A percentile compares a stretch with the other conserved stretches of the same genome.
These are phyloP conservation scores for Mycosphaerella sp. DNA, from an alignment of 2,329 filamentous ascomycete genomes.

Conservation along the genomic window DNA sequence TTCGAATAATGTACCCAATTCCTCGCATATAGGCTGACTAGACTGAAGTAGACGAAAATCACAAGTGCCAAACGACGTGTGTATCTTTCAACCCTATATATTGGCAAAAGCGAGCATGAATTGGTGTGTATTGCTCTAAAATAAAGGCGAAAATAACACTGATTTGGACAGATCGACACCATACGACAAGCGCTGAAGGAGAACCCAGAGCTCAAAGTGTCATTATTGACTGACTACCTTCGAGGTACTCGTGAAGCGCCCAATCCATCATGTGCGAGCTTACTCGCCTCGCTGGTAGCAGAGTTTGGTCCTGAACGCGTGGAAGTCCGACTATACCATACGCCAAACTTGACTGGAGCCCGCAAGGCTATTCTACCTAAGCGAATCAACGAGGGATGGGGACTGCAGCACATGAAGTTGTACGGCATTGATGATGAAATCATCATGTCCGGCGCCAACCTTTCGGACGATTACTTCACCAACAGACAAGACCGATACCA, in stretches of 20 bases:
- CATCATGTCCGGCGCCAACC: slow-evolving; percentile 89
- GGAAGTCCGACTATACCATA: slow-evolving; percentile 96
- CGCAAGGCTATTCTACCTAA: slow-evolving; percentile 78
- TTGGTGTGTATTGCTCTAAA: slow-evolving; percentile 47
- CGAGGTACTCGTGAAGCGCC: slow-evolving; percentile 89
- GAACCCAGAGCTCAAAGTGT: slow-evolving; percentile 72
- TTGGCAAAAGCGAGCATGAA: slow-evolving; percentile 87
- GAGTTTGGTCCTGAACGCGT: slow-evolving; percentile 82
- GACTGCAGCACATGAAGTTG: slow-evolving; percentile 97
- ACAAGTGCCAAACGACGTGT: slow-evolving; percentile 68
- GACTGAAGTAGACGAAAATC: slow-evolving; percentile 62
- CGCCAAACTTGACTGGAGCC: slow-evolving; percentile 83
- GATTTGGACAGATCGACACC: slow-evolving; percentile 57
- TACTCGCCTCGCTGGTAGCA: slow-evolving; percentile 73
- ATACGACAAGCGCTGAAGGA: slow-evolving; percentile 65
- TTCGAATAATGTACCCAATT: slow-evolving; percentile 35
- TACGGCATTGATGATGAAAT: slow-evolving; percentile 95
- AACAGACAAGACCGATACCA: slow-evolving; percentile 95
- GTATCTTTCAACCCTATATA: slow-evolving; percentile 93
- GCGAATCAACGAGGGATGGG: slow-evolving; percentile 97
- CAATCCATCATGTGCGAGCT: slow-evolving; percentile 75
- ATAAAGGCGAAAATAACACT: neutral
- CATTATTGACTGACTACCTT: slow-evolving; percentile 84
- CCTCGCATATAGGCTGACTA: slow-evolving; percentile 8
- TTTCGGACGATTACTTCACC: slow-evolving; percentile 92